phyloP scores from a whole-genome alignment of 495 filamentous ascomycete genomes.

The Daldinia caldariorum region DNA sequence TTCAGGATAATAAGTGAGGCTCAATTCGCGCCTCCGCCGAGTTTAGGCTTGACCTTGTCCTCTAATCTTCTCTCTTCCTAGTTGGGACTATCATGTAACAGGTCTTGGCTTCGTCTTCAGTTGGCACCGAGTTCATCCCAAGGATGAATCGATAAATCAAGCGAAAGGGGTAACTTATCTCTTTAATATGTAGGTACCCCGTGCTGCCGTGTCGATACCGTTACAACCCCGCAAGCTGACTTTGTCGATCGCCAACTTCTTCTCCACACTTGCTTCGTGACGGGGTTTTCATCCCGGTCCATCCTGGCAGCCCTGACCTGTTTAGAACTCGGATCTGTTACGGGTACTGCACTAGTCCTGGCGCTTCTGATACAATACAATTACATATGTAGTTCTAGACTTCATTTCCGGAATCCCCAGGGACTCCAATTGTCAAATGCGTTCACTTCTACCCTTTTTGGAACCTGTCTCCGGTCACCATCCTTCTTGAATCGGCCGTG shows the following conservation, averaged over 20 bases:
- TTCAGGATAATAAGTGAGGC: constrained; percentile 44
- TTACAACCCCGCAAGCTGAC: constrained; percentile 39
- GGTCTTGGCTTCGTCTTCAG: neutral
- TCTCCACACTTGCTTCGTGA: constrained; percentile 37
- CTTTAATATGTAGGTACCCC: constrained; percentile 33
- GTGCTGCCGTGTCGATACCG: constrained; percentile 11
- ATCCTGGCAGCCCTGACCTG: neutral
- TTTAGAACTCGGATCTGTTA: constrained; percentile 25
- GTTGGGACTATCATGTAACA: constrained; percentile 31
- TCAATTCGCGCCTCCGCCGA: constrained; percentile 30
- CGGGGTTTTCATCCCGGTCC: constrained; percentile 22
- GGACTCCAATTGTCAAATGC: constrained; percentile 16
- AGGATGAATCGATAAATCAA: constrained; percentile 15
- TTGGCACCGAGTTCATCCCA: constrained; percentile 14
- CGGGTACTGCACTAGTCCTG: constrained; percentile 23
- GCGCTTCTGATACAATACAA: too few species aligned
- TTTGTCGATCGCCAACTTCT: constrained; percentile 26
- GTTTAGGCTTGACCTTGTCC: constrained; percentile 36
- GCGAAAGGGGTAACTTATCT: constrained; percentile 17
- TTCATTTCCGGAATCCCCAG: constrained; percentile 34
- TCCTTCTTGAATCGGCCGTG: constrained; percentile 24
- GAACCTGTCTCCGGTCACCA: constrained; percentile 37
- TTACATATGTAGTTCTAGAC: constrained; percentile 42
- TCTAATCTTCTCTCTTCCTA: constrained; percentile 25
- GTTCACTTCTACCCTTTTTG: constrained; percentile 31